Evolutionary conservation across 257 asterid genomes (phyloP), one percentile per base, ranked within the genome.

Genomic region (Henckelia pumila): DNA sequence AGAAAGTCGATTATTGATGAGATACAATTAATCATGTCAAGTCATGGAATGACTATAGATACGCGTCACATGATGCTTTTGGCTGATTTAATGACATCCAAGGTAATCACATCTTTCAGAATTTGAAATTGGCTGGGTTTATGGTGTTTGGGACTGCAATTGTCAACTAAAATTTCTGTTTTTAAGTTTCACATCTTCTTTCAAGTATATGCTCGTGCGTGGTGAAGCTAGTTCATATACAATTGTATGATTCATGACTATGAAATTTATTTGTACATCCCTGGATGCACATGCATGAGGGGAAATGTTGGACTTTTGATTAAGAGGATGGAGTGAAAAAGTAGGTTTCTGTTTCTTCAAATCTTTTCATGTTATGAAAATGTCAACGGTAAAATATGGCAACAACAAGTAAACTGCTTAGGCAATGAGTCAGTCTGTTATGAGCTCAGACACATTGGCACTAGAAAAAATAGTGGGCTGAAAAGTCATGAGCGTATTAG

Each of bases 51-150:
- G 95, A 82, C 89, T 56, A 93, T 93, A 35, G 98, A 93, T 84
- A 79, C 77, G 29, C 94, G 98, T 21, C 98, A 93, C 78, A 90
- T 93, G 98, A 93, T 86, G 97, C 96, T 93, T 76, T 89, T 93
- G 55, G 98, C 96, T 62, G 98, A 93, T 79, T 44, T 88, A 35
- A 93, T 93, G 98, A 90, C 98, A 71, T 89, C 64, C 70, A 93
- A 86, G 95, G 97, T 93, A 9, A 56, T 71, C 71, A 57, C 69
- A 8, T 56, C 67, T 60, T 59, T 55, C 65, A 30, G 7, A 17
- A 50, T 67, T 62, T 5, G 6, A 49, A 13, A 19, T 40, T 53
- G 61, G 17, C 68, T 37, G 64, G n/a, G 8, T 63, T 50, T 53
- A 13, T 44, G 53, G 53, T 44, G 2, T 44, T 44, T 44, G 53